A percentile compares a stretch with the other conserved stretches of the same genome.
Evolutionary conservation across 2,329 filamentous ascomycete species (phyloP).

Genomic region (Aspergillus pseudotamarii): DNA sequence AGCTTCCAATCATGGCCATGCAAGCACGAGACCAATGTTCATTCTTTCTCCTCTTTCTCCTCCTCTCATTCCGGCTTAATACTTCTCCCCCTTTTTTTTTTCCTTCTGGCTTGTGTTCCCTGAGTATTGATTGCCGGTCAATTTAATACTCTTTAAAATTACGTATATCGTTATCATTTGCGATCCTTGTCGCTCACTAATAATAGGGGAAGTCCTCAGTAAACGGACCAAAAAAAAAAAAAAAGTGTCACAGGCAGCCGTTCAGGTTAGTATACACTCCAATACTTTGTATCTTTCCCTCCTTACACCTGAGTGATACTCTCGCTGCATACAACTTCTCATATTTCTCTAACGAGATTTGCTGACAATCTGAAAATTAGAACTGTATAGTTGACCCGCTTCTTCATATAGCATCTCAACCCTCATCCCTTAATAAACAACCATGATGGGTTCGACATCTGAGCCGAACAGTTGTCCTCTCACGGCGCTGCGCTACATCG

Average conservation of each 20-base stretch:
- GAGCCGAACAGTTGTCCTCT: constrained; percentile 7
- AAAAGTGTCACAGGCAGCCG: background rate
- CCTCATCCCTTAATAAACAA: background rate
- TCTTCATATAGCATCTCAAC: background rate
- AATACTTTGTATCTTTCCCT: background rate
- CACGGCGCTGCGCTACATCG: constrained; percentile 57
- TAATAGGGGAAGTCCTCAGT: background rate
- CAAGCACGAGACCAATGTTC: constrained; percentile 14
- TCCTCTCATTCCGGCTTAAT: constrained; percentile 11
- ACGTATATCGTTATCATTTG: background rate
- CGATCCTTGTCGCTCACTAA: constrained; percentile 6
- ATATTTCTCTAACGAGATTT: background rate
- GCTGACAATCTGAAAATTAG: background rate
- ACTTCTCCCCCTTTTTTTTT: constrained; percentile 14
- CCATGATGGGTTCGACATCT: constrained; percentile 31
- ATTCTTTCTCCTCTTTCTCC: constrained; percentile 19
- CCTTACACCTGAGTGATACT: background rate
- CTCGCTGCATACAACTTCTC: background rate
- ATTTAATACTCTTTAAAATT: constrained; percentile 16
- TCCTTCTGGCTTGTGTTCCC: constrained; percentile 5
- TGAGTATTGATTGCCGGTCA: constrained; percentile 22
- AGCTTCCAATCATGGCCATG: constrained; percentile 10
- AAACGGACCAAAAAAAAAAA: background rate
- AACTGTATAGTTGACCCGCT: background rate
- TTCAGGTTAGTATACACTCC: background rate